Percentiles rank a stretch among this genome's conserved stretches.
phyloP scores from a whole-genome alignment of 495 filamentous ascomycete genomes.

The Aspergillus baeticus region DNA sequence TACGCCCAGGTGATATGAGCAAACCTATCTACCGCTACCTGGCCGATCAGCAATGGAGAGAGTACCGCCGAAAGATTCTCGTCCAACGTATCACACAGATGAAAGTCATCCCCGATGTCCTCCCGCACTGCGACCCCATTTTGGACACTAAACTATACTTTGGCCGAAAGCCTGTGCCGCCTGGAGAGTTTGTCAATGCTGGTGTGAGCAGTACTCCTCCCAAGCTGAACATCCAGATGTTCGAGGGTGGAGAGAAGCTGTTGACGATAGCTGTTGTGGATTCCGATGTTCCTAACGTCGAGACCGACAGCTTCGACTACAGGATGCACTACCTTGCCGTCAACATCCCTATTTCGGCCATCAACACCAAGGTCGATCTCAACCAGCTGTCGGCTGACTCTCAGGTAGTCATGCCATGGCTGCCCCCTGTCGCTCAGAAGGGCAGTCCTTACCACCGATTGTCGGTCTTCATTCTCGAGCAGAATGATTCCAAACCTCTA shows the following conservation, averaged over 20 bases:
- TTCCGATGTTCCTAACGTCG: conserved; percentile 80
- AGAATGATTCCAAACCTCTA: conserved; percentile 59
- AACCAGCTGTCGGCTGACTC: conserved; percentile 49
- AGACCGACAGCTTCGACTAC: conserved; percentile 73
- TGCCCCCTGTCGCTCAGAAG: conserved; percentile 83
- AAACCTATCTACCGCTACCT: conserved; percentile 95
- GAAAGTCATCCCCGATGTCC: conserved; percentile 87
- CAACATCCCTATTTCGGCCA: conserved; percentile 61
- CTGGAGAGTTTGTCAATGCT: conserved; percentile 77
- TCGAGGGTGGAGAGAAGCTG: conserved; percentile 75
- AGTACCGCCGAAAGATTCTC: conserved; percentile 70
- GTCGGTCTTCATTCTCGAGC: conserved; percentile 77
- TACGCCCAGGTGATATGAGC: conserved; percentile 76
- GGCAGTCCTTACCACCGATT: conserved; percentile 90
- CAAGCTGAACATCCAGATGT: conserved; percentile 78
- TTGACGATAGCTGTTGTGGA: conserved; percentile 85
- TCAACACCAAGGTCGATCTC: conserved; percentile 51
- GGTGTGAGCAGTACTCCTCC: conserved; percentile 64
- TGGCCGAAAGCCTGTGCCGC: conserved; percentile 59
- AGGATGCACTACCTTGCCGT: conserved; percentile 82
- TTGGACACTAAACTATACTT: conserved; percentile 81
- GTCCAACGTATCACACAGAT: conserved; percentile 88
- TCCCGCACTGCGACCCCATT: conserved; percentile 76
- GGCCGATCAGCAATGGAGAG: conserved; percentile 82
- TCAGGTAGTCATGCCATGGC: conserved; percentile 74